Conservation (phyloP, 805 yeast species). For the Hemisphaericaspora nanyangensis region DNA sequence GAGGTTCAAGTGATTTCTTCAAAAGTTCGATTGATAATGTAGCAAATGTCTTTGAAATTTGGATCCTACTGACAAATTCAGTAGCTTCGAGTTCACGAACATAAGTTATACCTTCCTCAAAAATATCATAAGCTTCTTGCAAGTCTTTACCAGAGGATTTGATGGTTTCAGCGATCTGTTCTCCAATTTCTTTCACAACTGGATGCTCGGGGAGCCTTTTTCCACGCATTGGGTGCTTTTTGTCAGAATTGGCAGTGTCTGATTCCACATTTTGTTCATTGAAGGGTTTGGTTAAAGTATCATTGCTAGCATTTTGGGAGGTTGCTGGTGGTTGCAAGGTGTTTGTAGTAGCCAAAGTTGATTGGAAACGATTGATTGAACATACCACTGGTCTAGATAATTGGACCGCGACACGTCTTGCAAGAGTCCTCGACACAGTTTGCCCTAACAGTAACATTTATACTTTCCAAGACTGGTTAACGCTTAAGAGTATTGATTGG, state of each 20-base stretch:
- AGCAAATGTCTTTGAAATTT: slow-evolving; percentile 24
- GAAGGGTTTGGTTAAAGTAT: not conserved
- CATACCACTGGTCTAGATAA: not conserved
- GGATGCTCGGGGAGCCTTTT: slow-evolving; percentile 12
- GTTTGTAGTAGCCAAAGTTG: not conserved
- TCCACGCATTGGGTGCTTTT: not conserved
- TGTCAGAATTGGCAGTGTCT: not conserved
- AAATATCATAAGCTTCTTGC: slow-evolving; percentile 30
- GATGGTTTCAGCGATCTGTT: slow-evolving; percentile 27
- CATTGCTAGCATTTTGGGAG: no score
- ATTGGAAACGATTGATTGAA: slow-evolving; percentile 1
- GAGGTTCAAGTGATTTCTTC: slow-evolving; percentile 14
- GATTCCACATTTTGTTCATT: not conserved
- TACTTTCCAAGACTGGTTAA: slow-evolving; percentile 1
- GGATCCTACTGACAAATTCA: slow-evolving; percentile 24
- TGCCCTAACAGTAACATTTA: slow-evolving; percentile 20
- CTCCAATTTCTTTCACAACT: slow-evolving; percentile 31
- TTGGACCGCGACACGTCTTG: slow-evolving; percentile 2
- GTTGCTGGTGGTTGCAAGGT: no score
- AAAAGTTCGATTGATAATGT: slow-evolving; percentile 21
- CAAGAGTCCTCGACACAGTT: slow-evolving; percentile 5
- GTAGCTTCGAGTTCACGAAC: slow-evolving; percentile 33
- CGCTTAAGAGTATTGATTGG: no score
- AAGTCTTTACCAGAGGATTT: slow-evolving; percentile 15
- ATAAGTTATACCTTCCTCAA: slow-evolving; percentile 39